Evolutionary conservation across 306 rosid species (phyloP).

Genomic region (Sophora flavescens): DNA sequence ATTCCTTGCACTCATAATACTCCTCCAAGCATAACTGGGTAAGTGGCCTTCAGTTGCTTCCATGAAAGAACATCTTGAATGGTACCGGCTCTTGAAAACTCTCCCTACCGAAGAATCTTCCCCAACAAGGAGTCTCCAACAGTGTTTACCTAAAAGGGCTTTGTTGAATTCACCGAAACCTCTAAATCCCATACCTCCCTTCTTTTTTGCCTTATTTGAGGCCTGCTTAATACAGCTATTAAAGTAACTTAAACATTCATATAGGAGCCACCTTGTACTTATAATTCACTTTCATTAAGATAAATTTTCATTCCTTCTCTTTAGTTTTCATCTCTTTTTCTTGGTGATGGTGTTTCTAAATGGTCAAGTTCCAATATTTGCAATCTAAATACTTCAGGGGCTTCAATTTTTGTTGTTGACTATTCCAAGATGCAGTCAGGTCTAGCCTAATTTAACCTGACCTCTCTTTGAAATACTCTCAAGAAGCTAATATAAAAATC

Average conservation of each 20-base stretch:
- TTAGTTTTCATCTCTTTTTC: background rate
- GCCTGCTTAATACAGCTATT: constrained; percentile 1
- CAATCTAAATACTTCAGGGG: background rate
- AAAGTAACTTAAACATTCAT: constrained; percentile 16
- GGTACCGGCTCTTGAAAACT: no score
- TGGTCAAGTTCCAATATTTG: constrained; percentile 9
- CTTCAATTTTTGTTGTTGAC: background rate
- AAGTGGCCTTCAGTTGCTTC: no score
- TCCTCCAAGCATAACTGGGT: no score
- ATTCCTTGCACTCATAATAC: no score
- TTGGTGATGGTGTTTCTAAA: constrained; percentile 1
- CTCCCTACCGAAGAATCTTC: no score
- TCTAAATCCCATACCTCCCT: no score
- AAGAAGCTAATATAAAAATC: background rate
- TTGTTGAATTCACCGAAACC: no score
- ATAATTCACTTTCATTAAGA: constrained; percentile 4
- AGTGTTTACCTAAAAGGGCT: no score
- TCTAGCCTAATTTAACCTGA: background rate
- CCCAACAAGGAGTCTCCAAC: no score
- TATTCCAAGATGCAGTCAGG: constrained; percentile 3
- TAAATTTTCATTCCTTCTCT: background rate
- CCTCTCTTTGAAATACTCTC: background rate
- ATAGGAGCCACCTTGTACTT: constrained; percentile 9
- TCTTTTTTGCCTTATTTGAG: no score
- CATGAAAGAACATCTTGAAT: no score